These are phyloP conservation scores for Leishmania tropica DNA, from an alignment of 208 protist species.

Conservation along the genomic window DNA sequence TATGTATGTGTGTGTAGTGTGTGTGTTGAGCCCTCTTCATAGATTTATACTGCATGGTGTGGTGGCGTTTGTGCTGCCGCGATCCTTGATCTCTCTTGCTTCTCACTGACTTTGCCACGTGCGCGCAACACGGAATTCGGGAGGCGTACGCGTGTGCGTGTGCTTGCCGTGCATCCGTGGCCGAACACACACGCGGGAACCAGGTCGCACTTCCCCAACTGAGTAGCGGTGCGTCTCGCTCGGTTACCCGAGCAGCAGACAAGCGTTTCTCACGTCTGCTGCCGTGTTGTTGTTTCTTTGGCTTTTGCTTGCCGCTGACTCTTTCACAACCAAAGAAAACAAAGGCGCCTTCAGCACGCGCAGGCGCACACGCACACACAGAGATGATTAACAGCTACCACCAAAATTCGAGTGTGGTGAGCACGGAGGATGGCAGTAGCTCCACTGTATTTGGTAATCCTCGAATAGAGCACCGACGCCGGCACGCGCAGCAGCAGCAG, in stretches of 20 bases:
- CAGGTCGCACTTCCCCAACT: too few species aligned
- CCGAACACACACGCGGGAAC: background rate
- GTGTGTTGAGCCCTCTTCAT: background rate
- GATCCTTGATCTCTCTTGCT: background rate
- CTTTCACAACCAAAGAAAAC: background rate
- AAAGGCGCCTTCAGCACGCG: background rate
- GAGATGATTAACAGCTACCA: slow-evolving; percentile 35
- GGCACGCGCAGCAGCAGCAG: background rate
- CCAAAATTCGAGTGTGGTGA: slow-evolving; percentile 23
- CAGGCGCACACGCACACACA: background rate
- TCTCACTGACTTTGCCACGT: background rate
- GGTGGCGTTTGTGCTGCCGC: background rate
- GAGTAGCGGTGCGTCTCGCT: background rate
- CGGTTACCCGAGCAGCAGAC: too few species aligned
- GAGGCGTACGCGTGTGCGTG: background rate
- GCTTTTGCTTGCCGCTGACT: background rate
- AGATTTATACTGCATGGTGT: background rate
- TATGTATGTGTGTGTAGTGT: background rate
- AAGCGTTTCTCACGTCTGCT: background rate
- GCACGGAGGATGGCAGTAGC: slow-evolving; percentile 34
- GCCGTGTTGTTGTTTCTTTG: background rate
- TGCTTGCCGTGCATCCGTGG: background rate
- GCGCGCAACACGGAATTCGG: background rate
- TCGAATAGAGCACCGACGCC: background rate
- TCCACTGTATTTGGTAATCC: slow-evolving; percentile 16